Conservation (phyloP, 371 early-diverging fungal genomes). For the Mycotypha africana region DNA sequence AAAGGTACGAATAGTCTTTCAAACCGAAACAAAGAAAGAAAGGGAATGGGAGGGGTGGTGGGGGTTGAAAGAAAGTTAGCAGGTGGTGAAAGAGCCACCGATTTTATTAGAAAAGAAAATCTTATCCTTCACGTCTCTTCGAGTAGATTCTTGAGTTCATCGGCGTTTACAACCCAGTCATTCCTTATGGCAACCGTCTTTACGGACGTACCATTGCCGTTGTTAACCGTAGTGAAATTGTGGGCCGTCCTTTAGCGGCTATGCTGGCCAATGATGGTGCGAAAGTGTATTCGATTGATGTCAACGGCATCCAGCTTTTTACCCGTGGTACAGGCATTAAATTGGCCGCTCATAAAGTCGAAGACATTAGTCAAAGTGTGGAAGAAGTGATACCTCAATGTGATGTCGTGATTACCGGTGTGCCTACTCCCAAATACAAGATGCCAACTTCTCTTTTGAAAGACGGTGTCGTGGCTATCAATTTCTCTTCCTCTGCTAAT, state of each 20-base stretch:
- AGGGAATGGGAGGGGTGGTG: too few species aligned
- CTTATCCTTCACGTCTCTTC: too few species aligned
- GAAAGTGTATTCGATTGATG: constrained; percentile 92
- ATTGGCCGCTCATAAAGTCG: constrained; percentile 74
- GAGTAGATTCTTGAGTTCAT: constrained; percentile 81
- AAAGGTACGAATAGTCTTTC: constrained; percentile 81
- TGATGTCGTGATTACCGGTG: constrained; percentile 97
- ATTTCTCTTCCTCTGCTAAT: constrained; percentile 91
- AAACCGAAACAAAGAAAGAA: too few species aligned
- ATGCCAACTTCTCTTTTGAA: constrained; percentile 77
- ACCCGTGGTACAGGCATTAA: constrained; percentile 78
- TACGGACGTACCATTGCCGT: constrained; percentile 91
- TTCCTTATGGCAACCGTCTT: constrained; percentile 91
- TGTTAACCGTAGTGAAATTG: constrained; percentile 94
- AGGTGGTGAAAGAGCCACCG: too few species aligned
- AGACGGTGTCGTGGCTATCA: constrained; percentile 94
- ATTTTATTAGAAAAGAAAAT: too few species aligned
- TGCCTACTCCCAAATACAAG: constrained; percentile 85
- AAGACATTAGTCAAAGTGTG: constrained; percentile 62
- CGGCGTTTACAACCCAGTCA: constrained; percentile 87
- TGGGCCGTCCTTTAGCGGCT: constrained; percentile 96
- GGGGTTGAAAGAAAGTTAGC: too few species aligned
- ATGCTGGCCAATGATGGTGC: constrained; percentile 97
- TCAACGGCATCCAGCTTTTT: constrained; percentile 84
- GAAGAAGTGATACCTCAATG: constrained; percentile 79